These are phyloP conservation scores for Tilletia indica DNA, from an alignment of 1,284 basidiomycete species.

Conservation along the genomic window DNA sequence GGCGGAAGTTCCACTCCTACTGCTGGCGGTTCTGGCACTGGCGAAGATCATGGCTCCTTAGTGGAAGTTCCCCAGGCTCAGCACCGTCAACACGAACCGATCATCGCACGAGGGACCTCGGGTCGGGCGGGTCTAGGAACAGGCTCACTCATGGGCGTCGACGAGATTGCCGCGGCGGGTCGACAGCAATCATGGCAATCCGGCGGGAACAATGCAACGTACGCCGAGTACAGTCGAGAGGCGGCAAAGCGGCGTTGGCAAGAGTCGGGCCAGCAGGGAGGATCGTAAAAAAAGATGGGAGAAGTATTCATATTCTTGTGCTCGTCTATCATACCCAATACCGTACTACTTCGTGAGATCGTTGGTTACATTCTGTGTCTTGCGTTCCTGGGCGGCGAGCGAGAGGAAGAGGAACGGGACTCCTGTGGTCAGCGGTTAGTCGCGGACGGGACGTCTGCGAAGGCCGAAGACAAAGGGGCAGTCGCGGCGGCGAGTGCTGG, in stretches of 20 bases:
- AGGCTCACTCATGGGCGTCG: background rate
- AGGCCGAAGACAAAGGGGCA: too few species aligned
- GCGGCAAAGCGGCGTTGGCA: constrained; percentile 9
- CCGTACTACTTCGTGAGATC: too few species aligned
- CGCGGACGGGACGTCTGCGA: too few species aligned
- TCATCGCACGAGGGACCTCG: constrained; percentile 3
- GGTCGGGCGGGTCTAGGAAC: constrained; percentile 7
- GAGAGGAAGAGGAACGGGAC: too few species aligned
- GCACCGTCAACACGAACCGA: background rate
- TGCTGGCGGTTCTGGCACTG: background rate
- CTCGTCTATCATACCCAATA: too few species aligned
- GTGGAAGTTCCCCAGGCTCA: background rate
- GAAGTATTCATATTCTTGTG: too few species aligned
- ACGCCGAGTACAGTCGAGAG: constrained; percentile 1
- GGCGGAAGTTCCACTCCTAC: background rate
- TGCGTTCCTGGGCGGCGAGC: too few species aligned
- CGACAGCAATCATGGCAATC: background rate
- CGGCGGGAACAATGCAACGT: background rate
- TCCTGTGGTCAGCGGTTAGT: too few species aligned
- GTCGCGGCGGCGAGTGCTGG: too few species aligned
- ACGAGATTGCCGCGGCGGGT: constrained; percentile 9
- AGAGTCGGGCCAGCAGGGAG: background rate
- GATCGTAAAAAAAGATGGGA: too few species aligned
- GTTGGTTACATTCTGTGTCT: too few species aligned
- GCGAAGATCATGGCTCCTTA: background rate